A percentile compares a stretch with the other conserved stretches of the same genome.
phyloP scores from a whole-genome alignment of 1,284 basidiomycete genomes.

The Papiliotrema nemorosa region DNA sequence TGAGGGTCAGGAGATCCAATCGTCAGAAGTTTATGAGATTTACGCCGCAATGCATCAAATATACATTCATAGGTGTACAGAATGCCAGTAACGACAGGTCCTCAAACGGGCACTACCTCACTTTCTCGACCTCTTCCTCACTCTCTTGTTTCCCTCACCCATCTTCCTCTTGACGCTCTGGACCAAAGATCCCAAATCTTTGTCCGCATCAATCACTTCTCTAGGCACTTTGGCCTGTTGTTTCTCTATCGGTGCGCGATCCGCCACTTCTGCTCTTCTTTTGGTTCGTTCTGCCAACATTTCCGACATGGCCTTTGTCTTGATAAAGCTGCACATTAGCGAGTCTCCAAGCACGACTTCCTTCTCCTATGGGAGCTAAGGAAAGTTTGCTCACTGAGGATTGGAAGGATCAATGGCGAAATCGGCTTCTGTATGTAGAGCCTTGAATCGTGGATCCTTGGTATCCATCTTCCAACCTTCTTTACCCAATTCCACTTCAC shows the following conservation, averaged over 20 bases:
- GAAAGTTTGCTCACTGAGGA: conserved; percentile 66
- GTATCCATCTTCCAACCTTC: conserved; percentile 73
- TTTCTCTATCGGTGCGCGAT: conserved; percentile 6
- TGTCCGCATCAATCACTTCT: conserved; percentile 17
- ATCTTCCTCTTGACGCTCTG: conserved; percentile 79
- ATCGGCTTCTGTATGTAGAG: conserved; percentile 80
- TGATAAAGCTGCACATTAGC: conserved; percentile 76
- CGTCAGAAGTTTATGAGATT: no score
- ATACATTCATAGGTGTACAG: no score
- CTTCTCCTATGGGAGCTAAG: conserved; percentile 3
- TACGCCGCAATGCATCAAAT: no score
- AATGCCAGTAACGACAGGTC: no score
- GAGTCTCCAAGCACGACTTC: no score
- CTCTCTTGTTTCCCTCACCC: conserved; percentile 27
- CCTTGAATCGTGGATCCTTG: conserved; percentile 82
- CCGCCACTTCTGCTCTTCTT: conserved; percentile 53
- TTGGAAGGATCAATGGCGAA: conserved; percentile 96
- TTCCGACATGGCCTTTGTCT: conserved; percentile 80
- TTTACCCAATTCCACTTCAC: conserved; percentile 54
- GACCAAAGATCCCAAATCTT: conserved; percentile 64
- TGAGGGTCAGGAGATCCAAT: no score
- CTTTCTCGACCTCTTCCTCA: conserved; percentile 15
- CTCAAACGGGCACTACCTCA: no score
- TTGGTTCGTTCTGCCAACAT: conserved; percentile 60
- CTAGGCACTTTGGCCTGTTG: conserved; percentile 1